phyloP scores from a whole-genome alignment of 2,329 filamentous ascomycete genomes.

The Aureobasidium uvarum region DNA sequence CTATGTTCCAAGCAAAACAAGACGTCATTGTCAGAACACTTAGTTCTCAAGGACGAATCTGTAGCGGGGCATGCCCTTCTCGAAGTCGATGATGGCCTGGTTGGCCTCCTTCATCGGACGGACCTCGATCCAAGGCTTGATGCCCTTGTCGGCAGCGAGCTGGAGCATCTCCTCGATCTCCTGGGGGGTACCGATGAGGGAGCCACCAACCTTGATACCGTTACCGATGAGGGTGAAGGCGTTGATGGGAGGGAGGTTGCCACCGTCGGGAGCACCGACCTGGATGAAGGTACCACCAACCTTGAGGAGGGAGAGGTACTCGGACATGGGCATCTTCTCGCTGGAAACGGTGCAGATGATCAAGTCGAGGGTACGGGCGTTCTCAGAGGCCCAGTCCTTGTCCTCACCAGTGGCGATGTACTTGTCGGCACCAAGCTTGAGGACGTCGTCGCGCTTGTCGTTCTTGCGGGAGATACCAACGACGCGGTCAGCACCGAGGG shows the following conservation, averaged over 20 bases:
- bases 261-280: constrained; percentile 61
- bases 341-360: constrained; percentile 58
- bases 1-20: constrained; percentile 13
- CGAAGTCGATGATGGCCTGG: constrained; percentile 56
- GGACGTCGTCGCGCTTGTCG: constrained; percentile 58
- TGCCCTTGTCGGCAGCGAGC: constrained; percentile 57
- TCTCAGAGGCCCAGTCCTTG: constrained; percentile 56
- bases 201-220: constrained; percentile 47
- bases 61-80: constrained; percentile 53
- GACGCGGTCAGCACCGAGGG: constrained; percentile 64
- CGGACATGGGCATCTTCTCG: constrained; percentile 59
- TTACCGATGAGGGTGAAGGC: constrained; percentile 59
- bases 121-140: constrained; percentile 63
- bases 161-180: constrained; percentile 62
- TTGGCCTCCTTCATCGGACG: constrained; percentile 59
- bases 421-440: constrained; percentile 58
- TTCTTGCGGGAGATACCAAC: constrained; percentile 62
- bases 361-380: constrained; percentile 54
- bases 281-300: constrained; percentile 61
- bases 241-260: constrained; percentile 52
- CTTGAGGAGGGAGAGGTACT: constrained; percentile 61
- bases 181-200: constrained; percentile 51
- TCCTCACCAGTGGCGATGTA: constrained; percentile 58
- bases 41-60: constrained; percentile 43
- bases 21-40: not conserved